A percentile compares a stretch with the other conserved stretches of the same genome.
Conservation (phyloP, 345 rosid species). For the Alliaria petiolata region DNA sequence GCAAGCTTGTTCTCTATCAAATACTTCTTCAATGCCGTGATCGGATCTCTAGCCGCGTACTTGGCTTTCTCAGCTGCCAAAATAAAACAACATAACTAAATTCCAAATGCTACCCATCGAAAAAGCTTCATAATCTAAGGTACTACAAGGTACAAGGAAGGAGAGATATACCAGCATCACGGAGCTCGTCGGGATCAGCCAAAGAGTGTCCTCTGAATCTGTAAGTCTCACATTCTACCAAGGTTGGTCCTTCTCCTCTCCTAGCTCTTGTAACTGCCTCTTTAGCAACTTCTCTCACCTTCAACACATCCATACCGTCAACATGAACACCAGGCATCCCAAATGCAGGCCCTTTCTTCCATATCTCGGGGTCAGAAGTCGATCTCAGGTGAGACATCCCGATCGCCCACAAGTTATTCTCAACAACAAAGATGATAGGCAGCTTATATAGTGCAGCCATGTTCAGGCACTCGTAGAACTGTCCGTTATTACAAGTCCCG, state of each 20-base stretch:
- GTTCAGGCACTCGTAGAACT: slow-evolving; percentile 82
- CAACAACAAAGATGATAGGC: slow-evolving; percentile 87
- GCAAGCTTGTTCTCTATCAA: slow-evolving; percentile 58
- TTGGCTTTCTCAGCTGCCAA: slow-evolving; percentile 76
- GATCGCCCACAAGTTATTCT: slow-evolving; percentile 89
- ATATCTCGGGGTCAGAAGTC: slow-evolving; percentile 79
- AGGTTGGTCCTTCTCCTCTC: slow-evolving; percentile 84
- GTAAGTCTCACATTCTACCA: slow-evolving; percentile 89
- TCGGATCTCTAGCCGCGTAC: slow-evolving; percentile 82
- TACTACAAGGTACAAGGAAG: no score
- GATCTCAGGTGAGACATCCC: slow-evolving; percentile 87
- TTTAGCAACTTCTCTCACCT: slow-evolving; percentile 79
- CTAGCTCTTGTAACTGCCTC: slow-evolving; percentile 76
- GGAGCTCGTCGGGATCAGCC: slow-evolving; percentile 96
- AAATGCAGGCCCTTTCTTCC: slow-evolving; percentile 88
- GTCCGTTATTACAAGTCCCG: slow-evolving; percentile 85
- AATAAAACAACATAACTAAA: background rate
- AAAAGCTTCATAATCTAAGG: no score
- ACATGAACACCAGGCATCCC: slow-evolving; percentile 88
- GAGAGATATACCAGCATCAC: slow-evolving; percentile 50
- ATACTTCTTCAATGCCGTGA: slow-evolving; percentile 64
- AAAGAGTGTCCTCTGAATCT: slow-evolving; percentile 90
- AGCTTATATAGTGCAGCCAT: slow-evolving; percentile 78
- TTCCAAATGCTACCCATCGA: no score
- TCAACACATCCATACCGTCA: slow-evolving; percentile 89